These are phyloP conservation scores for Phytopythium aichiense DNA, from an alignment of 352 stramenopile species.

Conservation along the genomic window DNA sequence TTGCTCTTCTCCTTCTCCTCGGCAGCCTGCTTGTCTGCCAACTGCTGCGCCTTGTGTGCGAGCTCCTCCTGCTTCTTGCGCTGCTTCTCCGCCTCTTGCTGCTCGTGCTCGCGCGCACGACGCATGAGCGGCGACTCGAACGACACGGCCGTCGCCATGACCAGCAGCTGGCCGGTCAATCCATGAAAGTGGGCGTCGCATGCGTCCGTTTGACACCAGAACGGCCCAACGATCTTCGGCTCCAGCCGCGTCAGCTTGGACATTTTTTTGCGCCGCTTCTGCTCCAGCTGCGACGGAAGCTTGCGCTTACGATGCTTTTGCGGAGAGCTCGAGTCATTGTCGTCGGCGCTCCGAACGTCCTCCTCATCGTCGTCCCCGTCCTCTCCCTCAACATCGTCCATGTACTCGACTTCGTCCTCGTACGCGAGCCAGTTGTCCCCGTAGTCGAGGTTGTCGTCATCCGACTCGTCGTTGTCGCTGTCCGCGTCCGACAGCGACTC, in stretches of 20 bases:
- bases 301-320: constrained; percentile 34
- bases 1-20: constrained; percentile 19
- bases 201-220: constrained; percentile 15
- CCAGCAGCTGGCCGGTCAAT: constrained; percentile 23
- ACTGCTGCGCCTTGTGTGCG: constrained; percentile 15
- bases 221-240: constrained; percentile 57
- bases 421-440: constrained; percentile 84
- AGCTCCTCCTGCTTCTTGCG: constrained; percentile 19
- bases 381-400: constrained; percentile 32
- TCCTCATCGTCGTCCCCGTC: constrained; percentile 12
- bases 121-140: constrained; percentile 51
- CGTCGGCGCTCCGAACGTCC: constrained; percentile 15
- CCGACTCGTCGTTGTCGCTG: constrained; percentile 61
- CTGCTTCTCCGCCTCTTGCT: constrained; percentile 25
- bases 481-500: constrained; percentile 77
- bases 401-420: constrained; percentile 87
- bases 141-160: constrained; percentile 12
- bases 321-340: constrained; percentile 20
- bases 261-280: constrained; percentile 54
- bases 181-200: constrained; percentile 14
- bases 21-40: constrained; percentile 20
- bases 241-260: constrained; percentile 66
- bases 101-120: constrained; percentile 40
- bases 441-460: constrained; percentile 82
- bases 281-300: constrained; percentile 40